These are phyloP conservation scores for Parachlorella kessleri DNA, from an alignment of 139 green algal species.

Conservation along the genomic window DNA sequence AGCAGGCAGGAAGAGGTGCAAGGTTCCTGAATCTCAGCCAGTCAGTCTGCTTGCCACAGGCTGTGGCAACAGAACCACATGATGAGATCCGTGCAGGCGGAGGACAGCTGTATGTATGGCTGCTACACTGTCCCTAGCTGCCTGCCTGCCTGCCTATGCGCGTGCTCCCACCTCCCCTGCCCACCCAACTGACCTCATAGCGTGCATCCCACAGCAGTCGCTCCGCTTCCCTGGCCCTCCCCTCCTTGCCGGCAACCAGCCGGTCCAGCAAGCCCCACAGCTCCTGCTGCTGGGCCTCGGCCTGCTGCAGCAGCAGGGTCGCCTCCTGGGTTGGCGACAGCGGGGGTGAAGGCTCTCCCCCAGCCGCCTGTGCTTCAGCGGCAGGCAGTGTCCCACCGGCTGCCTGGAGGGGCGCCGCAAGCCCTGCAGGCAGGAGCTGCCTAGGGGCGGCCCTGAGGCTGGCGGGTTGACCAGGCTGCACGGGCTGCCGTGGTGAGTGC, in stretches of 20 bases:
- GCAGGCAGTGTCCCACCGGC: no score
- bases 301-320: neutral
- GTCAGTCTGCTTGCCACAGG: neutral
- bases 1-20: neutral
- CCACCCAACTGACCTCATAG: neutral
- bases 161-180: neutral
- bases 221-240: neutral
- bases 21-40: neutral
- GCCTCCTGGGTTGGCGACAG: neutral
- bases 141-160: neutral
- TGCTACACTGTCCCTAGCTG: neutral
- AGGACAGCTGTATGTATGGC: neutral
- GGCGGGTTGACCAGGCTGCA: no score
- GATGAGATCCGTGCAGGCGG: neutral
- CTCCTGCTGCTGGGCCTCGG: neutral
- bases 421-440: no score
- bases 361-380: no score
- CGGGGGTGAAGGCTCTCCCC: no score
- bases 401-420: no score
- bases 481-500: no score
- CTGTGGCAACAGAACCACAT: neutral
- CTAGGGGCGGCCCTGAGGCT: no score
- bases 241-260: neutral
- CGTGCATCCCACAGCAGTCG: neutral
- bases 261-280: neutral